Percentiles rank a stretch among this genome's conserved stretches.
These are phyloP conservation scores for Carallia brachiata DNA, from an alignment of 345 rosid genomes.

Conservation along the genomic window DNA sequence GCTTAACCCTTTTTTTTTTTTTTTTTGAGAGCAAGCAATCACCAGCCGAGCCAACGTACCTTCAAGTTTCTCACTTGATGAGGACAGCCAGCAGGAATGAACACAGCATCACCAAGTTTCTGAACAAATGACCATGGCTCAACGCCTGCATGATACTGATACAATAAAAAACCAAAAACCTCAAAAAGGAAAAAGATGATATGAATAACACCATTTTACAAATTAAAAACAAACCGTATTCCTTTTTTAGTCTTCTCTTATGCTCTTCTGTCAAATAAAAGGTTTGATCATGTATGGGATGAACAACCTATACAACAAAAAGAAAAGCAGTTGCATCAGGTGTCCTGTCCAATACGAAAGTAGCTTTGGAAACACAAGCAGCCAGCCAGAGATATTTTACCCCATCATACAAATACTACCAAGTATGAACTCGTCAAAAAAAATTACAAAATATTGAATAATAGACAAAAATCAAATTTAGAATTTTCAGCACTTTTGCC, in stretches of 20 bases:
- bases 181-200: background rate
- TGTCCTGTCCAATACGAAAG: no score
- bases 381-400: background rate
- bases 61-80: slow-evolving; percentile 68
- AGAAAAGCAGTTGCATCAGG: background rate
- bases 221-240: slow-evolving; percentile 48
- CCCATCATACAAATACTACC: no score
- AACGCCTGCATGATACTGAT: slow-evolving; percentile 34
- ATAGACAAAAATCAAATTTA: no score
- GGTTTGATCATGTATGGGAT: slow-evolving; percentile 71
- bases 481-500: no score
- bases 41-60: slow-evolving; percentile 23
- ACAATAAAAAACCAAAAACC: background rate
- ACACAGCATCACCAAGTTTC: slow-evolving; percentile 64
- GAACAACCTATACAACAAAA: slow-evolving; percentile 42
- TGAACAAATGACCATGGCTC: slow-evolving; percentile 71
- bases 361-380: background rate
- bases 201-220: background rate
- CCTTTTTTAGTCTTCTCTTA: slow-evolving; percentile 64
- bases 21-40: background rate
- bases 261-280: slow-evolving; percentile 62
- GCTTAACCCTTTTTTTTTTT: background rate
- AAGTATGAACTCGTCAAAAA: no score
- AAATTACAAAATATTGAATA: no score
- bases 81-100: slow-evolving; percentile 72